Evolutionary conservation across 179 eudicot species (phyloP).

Genomic region (Pouteria campechiana): DNA sequence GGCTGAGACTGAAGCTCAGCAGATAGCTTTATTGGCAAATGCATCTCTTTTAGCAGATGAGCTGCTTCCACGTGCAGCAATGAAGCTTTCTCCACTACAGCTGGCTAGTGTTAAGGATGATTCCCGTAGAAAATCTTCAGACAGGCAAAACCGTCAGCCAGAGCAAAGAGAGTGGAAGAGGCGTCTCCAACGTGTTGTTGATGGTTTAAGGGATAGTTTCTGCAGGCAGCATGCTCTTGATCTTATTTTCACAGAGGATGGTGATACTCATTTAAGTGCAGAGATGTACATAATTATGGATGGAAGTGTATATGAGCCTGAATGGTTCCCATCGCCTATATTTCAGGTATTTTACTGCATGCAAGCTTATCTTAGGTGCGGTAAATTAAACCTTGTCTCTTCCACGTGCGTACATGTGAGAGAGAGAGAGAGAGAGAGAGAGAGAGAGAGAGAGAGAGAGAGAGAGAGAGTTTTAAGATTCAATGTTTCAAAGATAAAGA

Average conservation of each 20-base stretch:
- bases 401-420: too few species aligned
- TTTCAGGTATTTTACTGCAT: conserved; percentile 76
- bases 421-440: too few species aligned
- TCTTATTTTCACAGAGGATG: conserved; percentile 89
- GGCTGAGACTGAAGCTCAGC: conserved; percentile 89
- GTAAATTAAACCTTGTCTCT: too few species aligned
- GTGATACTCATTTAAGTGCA: conserved; percentile 78
- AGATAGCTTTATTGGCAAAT: conserved; percentile 88
- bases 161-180: conserved; percentile 94
- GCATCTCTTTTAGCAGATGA: conserved; percentile 89
- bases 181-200: conserved; percentile 63
- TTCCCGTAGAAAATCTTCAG: conserved; percentile 46
- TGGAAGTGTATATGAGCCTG: conserved; percentile 64
- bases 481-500: too few species aligned
- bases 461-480: too few species aligned
- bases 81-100: conserved; percentile 53
- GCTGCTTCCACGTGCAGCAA: conserved; percentile 84
- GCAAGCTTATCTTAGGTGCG: too few species aligned
- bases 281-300: conserved; percentile 80
- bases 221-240: conserved; percentile 86
- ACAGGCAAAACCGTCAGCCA: conserved; percentile 75
- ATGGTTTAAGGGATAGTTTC: conserved; percentile 82
- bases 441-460: too few species aligned
- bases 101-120: conserved; percentile 60
- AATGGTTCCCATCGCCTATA: conserved; percentile 82